A percentile compares a stretch with the other conserved stretches of the same genome.
These are phyloP conservation scores for Solanum hybrid DNA, from an alignment of 305 asterid genomes.

Conservation along the genomic window DNA sequence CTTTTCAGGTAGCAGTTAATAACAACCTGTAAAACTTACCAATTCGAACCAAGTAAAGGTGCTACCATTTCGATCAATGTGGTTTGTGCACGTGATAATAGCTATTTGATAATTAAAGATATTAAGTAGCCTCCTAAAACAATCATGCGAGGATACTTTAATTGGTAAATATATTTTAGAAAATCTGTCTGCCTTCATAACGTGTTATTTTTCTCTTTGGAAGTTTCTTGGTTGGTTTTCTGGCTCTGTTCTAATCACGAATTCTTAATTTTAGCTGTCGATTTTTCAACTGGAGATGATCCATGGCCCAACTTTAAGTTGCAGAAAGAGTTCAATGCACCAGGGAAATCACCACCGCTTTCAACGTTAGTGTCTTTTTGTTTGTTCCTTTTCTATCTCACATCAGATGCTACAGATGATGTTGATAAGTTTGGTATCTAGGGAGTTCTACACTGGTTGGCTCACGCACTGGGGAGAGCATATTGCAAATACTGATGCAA, in stretches of 20 bases:
- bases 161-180: background rate
- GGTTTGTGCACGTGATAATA: background rate
- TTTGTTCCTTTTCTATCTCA: background rate
- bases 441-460: constrained; percentile 97
- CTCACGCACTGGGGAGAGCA: constrained; percentile 94
- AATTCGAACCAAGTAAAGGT: background rate
- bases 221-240: background rate
- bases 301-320: constrained; percentile 72
- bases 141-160: background rate
- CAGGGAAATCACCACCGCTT: constrained; percentile 89
- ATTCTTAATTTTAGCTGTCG: constrained; percentile 48
- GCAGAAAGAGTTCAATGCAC: constrained; percentile 79
- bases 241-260: background rate
- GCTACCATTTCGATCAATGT: background rate
- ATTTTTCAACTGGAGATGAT: constrained; percentile 79
- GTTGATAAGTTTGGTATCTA: constrained; percentile 21
- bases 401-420: background rate
- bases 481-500: constrained; percentile 71
- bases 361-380: constrained; percentile 49
- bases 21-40: background rate
- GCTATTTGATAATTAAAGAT: background rate
- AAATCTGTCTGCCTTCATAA: background rate
- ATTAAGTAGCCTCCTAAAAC: background rate
- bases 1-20: constrained; percentile 56
- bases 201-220: background rate